Evolutionary conservation across 2,329 filamentous ascomycete genomes (phyloP).

Genomic region (Lizonia empirigonia): DNA sequence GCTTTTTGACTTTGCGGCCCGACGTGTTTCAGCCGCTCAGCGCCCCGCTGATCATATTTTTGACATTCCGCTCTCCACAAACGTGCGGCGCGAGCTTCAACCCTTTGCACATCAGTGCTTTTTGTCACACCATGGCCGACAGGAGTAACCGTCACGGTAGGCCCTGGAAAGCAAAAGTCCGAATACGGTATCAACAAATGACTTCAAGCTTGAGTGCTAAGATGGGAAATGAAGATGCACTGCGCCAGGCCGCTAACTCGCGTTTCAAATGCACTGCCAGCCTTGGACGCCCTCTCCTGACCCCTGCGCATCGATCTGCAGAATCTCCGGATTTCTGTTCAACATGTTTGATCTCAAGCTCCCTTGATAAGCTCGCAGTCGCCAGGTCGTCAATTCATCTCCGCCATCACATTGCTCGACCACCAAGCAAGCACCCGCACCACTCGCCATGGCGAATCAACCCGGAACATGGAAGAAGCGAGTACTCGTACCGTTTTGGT

Average conservation of each 20-base stretch:
- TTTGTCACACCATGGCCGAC: background rate
- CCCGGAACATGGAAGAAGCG: constrained; percentile 46
- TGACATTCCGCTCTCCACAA: background rate
- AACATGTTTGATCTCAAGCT: constrained; percentile 5
- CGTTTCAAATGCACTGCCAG: constrained; percentile 29
- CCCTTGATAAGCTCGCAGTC: background rate
- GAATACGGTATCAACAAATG: background rate
- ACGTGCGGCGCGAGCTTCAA: constrained; percentile 1
- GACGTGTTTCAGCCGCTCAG: constrained; percentile 11
- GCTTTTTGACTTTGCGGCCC: constrained; percentile 6
- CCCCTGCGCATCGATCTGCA: constrained; percentile 20
- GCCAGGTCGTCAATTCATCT: background rate
- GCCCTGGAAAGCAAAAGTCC: too few species aligned
- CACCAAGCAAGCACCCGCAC: background rate
- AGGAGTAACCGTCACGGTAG: too few species aligned
- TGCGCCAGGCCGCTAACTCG: constrained; percentile 19
- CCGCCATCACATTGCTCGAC: background rate
- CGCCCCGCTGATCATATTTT: constrained; percentile 3
- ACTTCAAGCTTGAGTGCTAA: background rate
- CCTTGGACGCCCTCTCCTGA: constrained; percentile 27
- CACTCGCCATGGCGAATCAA: constrained; percentile 29
- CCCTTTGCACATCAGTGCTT: background rate
- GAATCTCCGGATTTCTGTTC: constrained; percentile 6
- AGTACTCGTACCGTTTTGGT: constrained; percentile 47
- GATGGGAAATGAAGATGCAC: constrained; percentile 18